phyloP scores from a whole-genome alignment of 2,329 filamentous ascomycete genomes.

The Fusarium sp. region DNA sequence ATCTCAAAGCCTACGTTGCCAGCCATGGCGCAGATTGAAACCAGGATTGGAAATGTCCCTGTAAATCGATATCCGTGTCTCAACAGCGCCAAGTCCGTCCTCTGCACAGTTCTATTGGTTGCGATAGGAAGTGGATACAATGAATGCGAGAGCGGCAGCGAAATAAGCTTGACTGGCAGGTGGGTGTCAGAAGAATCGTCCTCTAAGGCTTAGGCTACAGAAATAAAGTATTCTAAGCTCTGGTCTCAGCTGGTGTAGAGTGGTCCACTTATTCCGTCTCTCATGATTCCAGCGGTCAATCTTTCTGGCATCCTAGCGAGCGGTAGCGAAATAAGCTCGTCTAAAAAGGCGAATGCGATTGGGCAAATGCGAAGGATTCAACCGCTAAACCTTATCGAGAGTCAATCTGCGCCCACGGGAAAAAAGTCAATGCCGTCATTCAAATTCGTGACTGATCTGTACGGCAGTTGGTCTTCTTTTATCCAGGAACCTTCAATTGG shows the following conservation, averaged over 20 bases:
- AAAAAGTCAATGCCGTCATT: constrained; percentile 34
- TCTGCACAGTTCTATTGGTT: not conserved
- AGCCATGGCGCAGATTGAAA: not conserved
- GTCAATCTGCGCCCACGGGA: constrained; percentile 22
- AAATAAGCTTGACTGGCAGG: no score
- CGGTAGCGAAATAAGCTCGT: not conserved
- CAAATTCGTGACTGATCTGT: not conserved
- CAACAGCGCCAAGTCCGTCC: not conserved
- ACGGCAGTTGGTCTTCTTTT: not conserved
- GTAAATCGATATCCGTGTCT: constrained; percentile 1
- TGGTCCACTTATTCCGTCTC: no score
- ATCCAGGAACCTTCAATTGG: not conserved
- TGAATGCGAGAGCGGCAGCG: not conserved
- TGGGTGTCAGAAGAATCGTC: no score
- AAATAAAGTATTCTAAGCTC: no score
- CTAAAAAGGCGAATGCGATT: constrained; percentile 1
- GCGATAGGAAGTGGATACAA: fast-evolving
- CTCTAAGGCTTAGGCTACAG: no score
- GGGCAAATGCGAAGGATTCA: not conserved
- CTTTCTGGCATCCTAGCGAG: no score
- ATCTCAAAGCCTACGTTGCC: not conserved
- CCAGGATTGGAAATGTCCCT: not conserved
- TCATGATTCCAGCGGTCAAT: no score
- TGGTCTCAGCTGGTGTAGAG: no score
- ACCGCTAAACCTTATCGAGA: constrained; percentile 23